A percentile compares a stretch with the other conserved stretches of the same genome.
Conservation (phyloP, 23 red algal genomes). For the Gracilaria gracilis region DNA sequence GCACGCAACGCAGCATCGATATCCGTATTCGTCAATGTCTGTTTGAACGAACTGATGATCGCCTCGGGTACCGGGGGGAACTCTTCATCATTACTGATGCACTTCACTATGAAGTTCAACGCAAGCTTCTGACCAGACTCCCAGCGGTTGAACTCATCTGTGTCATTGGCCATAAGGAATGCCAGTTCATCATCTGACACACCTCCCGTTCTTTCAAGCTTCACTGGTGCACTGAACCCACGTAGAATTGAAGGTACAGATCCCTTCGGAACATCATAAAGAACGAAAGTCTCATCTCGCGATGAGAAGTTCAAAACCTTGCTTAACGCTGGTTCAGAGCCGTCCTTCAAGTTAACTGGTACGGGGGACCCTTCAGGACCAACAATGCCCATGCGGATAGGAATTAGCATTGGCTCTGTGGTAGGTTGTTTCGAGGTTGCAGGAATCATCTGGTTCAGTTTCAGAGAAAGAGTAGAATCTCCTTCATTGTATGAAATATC, state of each 20-base stretch:
- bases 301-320: constrained; percentile 75
- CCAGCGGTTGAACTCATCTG: constrained; percentile 91
- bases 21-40: constrained; percentile 61
- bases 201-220: constrained; percentile 68
- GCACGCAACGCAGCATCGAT: constrained; percentile 83
- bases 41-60: constrained; percentile 81
- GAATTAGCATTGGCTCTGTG: constrained; percentile 85
- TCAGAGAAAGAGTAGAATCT: constrained; percentile 57
- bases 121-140: constrained; percentile 87
- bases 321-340: constrained; percentile 30
- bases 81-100: constrained; percentile 34
- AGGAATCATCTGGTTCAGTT: constrained; percentile 79
- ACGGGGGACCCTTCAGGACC: constrained; percentile 73
- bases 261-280: constrained; percentile 85
- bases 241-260: constrained; percentile 78
- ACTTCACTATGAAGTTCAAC: constrained; percentile 72
- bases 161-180: constrained; percentile 95
- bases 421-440: constrained; percentile 75
- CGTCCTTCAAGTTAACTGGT: constrained; percentile 70
- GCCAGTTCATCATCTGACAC: constrained; percentile 74
- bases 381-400: constrained; percentile 85
- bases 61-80: constrained; percentile 17
- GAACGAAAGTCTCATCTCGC: constrained; percentile 59
- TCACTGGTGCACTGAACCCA: constrained; percentile 92
- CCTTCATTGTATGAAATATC: constrained; percentile 62